Conservation (phyloP, 2,329 filamentous ascomycete species). For the Rhynchosporium graminicola region DNA sequence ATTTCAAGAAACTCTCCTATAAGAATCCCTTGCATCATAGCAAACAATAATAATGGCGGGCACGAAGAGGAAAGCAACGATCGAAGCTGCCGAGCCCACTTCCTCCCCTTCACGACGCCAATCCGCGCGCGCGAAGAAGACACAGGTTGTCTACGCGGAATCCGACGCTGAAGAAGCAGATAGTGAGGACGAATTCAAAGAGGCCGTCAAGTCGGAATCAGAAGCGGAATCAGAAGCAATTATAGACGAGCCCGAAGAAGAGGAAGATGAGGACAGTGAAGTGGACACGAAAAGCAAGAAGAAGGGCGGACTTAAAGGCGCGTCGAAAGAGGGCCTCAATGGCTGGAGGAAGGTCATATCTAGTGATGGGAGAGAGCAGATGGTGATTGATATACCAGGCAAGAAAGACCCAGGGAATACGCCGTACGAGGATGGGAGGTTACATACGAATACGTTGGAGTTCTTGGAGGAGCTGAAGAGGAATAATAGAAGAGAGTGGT, state of each 20-base stretch:
- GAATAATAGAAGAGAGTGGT: constrained; percentile 60
- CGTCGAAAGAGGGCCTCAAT: constrained; percentile 14
- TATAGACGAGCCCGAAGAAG: constrained; percentile 11
- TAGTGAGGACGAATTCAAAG: constrained; percentile 20
- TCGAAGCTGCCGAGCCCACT: not conserved
- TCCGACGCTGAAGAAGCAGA: constrained; percentile 25
- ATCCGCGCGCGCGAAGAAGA: constrained; percentile 24
- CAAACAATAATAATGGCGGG: constrained; percentile 23
- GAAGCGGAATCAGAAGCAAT: constrained; percentile 1
- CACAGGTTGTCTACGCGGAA: constrained; percentile 23
- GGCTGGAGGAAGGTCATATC: constrained; percentile 19
- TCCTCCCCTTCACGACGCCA: constrained; percentile 21
- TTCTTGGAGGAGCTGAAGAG: constrained; percentile 60
- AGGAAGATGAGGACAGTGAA: constrained; percentile 15
- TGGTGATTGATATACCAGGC: constrained; percentile 46
- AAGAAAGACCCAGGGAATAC: constrained; percentile 46
- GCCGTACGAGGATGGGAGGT: constrained; percentile 52
- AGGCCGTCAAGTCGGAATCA: constrained; percentile 6
- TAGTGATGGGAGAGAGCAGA: constrained; percentile 23
- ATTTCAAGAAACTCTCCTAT: too few relatives aligned
- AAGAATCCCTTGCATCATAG: too few relatives aligned
- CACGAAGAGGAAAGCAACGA: constrained; percentile 25
- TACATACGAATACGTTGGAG: constrained; percentile 59
- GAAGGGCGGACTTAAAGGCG: not conserved
- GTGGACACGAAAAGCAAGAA: not conserved